A percentile compares a stretch with the other conserved stretches of the same genome.
phyloP scores from a whole-genome alignment of 116 monocot species.

The Iris pallida region DNA sequence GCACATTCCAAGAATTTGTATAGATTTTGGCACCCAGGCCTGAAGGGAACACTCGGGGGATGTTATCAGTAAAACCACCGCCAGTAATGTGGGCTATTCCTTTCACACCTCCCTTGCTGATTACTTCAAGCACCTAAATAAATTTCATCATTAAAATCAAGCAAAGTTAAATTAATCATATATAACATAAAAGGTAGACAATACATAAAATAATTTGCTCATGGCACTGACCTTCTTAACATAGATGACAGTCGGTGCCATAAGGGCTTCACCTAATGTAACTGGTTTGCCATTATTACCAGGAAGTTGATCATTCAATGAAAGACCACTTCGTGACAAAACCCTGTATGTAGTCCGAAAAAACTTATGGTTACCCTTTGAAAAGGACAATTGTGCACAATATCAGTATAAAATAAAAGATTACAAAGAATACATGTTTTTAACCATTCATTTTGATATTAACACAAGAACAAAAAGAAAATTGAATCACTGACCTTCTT shows the following conservation, averaged over 20 bases:
- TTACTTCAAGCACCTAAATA: conserved; percentile 67
- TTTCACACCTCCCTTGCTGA: conserved; percentile 84
- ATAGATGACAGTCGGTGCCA: conserved; percentile 87
- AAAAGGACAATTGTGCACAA: too few species aligned
- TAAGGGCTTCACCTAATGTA: conserved; percentile 74
- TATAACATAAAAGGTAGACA: too few species aligned
- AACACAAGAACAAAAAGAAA: neutral
- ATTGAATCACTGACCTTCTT: conserved; percentile 33
- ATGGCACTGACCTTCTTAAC: conserved; percentile 62
- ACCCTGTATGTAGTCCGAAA: conserved; percentile 26
- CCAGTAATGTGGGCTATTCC: conserved; percentile 96
- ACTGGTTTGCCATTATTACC: conserved; percentile 22
- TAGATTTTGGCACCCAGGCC: conserved; percentile 84
- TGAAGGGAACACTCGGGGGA: conserved; percentile 70
- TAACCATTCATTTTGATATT: too few species aligned
- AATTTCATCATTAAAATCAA: neutral
- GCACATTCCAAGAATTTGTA: conserved; percentile 73
- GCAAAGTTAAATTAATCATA: too few species aligned
- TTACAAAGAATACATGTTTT: too few species aligned
- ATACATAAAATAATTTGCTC: conserved; percentile 30
- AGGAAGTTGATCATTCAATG: conserved; percentile 63
- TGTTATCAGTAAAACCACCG: conserved; percentile 91
- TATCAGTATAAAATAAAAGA: too few species aligned
- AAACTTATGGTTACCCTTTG: too few species aligned
- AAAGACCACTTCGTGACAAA: conserved; percentile 44